These are phyloP conservation scores for Coemansia umbellata DNA, from an alignment of 192 early-diverging fungal genomes.

Conservation along the genomic window DNA sequence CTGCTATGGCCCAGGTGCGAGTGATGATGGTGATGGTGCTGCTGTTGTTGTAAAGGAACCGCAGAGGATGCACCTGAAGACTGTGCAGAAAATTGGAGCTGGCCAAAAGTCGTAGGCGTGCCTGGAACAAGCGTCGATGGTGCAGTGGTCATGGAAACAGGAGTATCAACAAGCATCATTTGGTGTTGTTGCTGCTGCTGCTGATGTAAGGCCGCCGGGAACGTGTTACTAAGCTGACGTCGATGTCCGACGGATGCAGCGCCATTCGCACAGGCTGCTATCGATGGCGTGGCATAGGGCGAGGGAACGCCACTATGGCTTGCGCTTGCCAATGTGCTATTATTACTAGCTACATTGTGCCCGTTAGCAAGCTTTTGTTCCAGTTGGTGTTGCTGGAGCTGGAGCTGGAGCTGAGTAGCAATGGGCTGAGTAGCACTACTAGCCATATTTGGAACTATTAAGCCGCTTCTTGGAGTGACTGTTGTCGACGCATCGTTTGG, in stretches of 20 bases:
- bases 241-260: conserved; percentile 9
- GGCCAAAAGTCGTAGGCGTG: conserved; percentile 26
- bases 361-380: neutral
- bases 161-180: conserved; percentile 10
- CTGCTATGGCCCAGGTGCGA: conserved; percentile 29
- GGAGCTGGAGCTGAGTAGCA: conserved; percentile 12
- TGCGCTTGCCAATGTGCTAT: conserved; percentile 11
- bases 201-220: conserved; percentile 4
- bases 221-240: conserved; percentile 23
- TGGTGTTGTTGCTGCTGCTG: conserved; percentile 12
- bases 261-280: neutral
- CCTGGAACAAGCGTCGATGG: conserved; percentile 26
- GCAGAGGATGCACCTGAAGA: neutral
- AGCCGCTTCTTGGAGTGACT: conserved; percentile 15
- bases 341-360: conserved; percentile 1
- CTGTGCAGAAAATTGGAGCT: conserved; percentile 18
- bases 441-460: neutral
- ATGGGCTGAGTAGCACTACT: conserved; percentile 6
- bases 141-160: conserved; percentile 12
- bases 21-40: conserved; percentile 13
- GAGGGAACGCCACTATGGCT: conserved; percentile 30
- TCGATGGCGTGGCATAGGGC: conserved; percentile 15
- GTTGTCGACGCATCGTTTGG: conserved; percentile 11
- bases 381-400: conserved; percentile 12
- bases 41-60: too few species aligned